A percentile compares a stretch with the other conserved stretches of the same genome.
These are phyloP conservation scores for Phaseolus lunatus DNA, from an alignment of 306 rosid genomes.

Conservation along the genomic window DNA sequence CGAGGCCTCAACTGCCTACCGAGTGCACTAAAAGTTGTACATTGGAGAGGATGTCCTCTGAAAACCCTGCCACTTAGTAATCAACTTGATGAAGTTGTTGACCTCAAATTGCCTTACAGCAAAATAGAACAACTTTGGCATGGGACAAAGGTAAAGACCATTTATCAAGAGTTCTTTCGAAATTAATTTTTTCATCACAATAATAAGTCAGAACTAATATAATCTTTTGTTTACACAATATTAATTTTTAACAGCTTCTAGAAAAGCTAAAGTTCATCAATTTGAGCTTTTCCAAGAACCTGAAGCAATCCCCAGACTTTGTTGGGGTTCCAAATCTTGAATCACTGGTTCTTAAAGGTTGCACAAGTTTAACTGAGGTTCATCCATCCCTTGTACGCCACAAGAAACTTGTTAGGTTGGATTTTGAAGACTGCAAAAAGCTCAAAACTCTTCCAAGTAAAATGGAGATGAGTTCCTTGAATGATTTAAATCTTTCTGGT, in stretches of 20 bases:
- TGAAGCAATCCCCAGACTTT: conserved; percentile 35
- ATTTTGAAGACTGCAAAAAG: conserved; percentile 52
- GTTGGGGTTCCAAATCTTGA: conserved; percentile 47
- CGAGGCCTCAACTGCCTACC: conserved; percentile 42
- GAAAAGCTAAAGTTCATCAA: conserved; percentile 37
- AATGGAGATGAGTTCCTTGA: conserved; percentile 46
- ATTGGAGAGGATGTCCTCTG: conserved; percentile 47
- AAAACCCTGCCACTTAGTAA: conserved; percentile 41
- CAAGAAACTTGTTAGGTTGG: conserved; percentile 35
- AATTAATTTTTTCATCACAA: too few species aligned
- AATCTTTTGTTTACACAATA: background rate
- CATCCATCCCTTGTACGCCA: conserved; percentile 42
- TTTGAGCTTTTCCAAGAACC: conserved; percentile 40
- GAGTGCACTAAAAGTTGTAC: conserved; percentile 38
- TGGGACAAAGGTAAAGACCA: conserved; percentile 41
- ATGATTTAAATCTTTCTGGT: conserved; percentile 42
- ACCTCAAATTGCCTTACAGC: conserved; percentile 43
- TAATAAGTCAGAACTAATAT: conserved; percentile 26
- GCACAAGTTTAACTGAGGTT: conserved; percentile 42
- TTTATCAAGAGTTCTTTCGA: background rate
- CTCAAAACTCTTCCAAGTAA: conserved; percentile 48
- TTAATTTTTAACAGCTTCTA: conserved; percentile 31
- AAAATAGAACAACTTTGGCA: conserved; percentile 47
- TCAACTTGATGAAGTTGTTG: conserved; percentile 45
- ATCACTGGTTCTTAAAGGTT: conserved; percentile 45